phyloP scores from a whole-genome alignment of 345 rosid species.

The Cardiospermum halicacabum region DNA sequence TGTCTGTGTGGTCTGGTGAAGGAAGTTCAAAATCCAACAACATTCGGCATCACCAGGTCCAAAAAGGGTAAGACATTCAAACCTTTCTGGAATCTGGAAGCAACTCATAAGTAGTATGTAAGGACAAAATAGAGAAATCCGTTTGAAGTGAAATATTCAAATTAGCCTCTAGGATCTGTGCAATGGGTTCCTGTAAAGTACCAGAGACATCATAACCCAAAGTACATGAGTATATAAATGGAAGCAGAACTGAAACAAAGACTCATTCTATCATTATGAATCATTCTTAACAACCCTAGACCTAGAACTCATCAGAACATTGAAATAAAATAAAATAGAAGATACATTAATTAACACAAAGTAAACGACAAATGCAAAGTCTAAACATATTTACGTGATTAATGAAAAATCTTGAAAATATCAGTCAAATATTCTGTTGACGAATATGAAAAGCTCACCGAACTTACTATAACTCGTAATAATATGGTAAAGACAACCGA shows the following conservation, averaged over 20 bases:
- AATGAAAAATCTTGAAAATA: neutral
- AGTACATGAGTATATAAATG: neutral
- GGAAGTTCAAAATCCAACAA: neutral
- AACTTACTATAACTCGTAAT: neutral
- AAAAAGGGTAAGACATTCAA: slow-evolving; percentile 38
- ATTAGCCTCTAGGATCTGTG: slow-evolving; percentile 58
- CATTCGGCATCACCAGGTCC: slow-evolving; percentile 16
- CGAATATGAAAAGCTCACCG: neutral
- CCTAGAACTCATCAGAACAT: neutral
- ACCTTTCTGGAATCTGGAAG: slow-evolving; percentile 99
- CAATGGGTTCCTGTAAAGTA: slow-evolving; percentile 41
- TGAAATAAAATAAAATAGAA: neutral
- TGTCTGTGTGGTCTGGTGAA: neutral
- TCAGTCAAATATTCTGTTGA: neutral
- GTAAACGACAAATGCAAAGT: neutral
- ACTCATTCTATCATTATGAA: neutral
- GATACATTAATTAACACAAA: neutral
- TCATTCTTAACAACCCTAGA: neutral
- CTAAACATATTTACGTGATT: neutral
- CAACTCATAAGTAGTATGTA: slow-evolving; percentile 83
- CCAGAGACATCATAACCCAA: slow-evolving; percentile 20
- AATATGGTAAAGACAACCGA: neutral
- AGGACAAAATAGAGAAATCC: slow-evolving; percentile 62
- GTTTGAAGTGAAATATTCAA: slow-evolving; percentile 68
- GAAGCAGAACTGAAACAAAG: neutral